A percentile compares a stretch with the other conserved stretches of the same genome.
Conservation (phyloP, 352 stramenopile genomes). For the Globisporangium megalacanthum region DNA sequence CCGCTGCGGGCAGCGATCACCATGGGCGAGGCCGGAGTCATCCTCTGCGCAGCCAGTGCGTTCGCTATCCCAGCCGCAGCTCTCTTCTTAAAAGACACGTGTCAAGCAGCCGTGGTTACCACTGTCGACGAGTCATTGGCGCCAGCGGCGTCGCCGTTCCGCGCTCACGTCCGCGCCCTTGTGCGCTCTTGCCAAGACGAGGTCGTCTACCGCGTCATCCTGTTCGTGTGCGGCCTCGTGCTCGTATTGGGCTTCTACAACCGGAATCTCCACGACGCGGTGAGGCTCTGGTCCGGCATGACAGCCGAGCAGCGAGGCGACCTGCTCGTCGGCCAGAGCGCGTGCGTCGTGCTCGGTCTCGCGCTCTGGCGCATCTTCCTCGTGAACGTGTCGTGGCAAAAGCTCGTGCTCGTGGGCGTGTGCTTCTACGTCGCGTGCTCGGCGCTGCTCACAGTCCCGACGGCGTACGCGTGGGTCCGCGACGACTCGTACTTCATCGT, state of each 20-base stretch:
- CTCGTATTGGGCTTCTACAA: constrained; percentile 35
- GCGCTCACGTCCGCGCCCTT: constrained; percentile 26
- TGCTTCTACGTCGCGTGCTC: constrained; percentile 24
- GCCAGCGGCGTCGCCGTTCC: constrained; percentile 2
- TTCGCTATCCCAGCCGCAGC: constrained; percentile 28
- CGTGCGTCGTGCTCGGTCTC: constrained; percentile 24
- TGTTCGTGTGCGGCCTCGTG: constrained; percentile 39
- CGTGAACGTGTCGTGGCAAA: constrained; percentile 33
- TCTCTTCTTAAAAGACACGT: constrained; percentile 34
- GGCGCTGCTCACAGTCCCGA: constrained; percentile 24
- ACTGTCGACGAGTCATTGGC: background rate
- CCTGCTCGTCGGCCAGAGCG: constrained; percentile 23
- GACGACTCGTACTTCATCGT: constrained; percentile 39
- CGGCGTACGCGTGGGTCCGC: constrained; percentile 29
- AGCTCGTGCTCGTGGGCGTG: constrained; percentile 22
- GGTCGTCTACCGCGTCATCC: constrained; percentile 40
- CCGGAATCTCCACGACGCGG: constrained; percentile 21
- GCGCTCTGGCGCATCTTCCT: constrained; percentile 37
- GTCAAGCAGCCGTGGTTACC: background rate
- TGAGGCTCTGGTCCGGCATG: constrained; percentile 35
- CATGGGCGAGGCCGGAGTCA: constrained; percentile 13
- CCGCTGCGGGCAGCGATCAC: constrained; percentile 17
- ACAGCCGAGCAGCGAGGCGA: constrained; percentile 10
- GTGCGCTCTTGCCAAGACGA: constrained; percentile 53
- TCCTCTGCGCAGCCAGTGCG: constrained; percentile 16